phyloP scores from a whole-genome alignment of 169 alveolate species.

The Amoebophrya sp. region DNA sequence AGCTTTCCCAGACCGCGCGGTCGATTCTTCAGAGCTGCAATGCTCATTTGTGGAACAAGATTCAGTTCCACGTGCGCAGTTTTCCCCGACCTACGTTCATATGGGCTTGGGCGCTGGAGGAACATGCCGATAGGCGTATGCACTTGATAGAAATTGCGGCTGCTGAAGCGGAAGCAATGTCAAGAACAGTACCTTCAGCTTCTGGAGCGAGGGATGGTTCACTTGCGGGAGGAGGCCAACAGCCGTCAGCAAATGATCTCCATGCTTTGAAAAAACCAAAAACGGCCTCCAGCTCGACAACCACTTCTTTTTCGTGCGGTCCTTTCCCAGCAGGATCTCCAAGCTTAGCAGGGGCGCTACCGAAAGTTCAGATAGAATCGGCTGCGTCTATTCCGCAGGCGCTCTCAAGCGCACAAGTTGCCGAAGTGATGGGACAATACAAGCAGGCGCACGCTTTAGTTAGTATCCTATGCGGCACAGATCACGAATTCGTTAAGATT shows the following conservation, averaged over 20 bases:
- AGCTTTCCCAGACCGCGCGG: not conserved
- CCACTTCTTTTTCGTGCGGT: too few relatives aligned
- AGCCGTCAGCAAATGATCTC: not conserved
- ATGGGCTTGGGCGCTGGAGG: constrained; percentile 11
- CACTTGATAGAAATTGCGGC: not conserved
- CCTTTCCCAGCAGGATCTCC: too few relatives aligned
- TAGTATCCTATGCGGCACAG: not conserved
- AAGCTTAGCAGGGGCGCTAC: too few relatives aligned
- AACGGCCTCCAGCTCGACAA: not conserved
- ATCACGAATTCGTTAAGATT: not conserved
- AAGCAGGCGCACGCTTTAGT: not conserved
- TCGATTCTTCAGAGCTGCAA: too few relatives aligned
- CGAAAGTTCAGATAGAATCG: too few relatives aligned
- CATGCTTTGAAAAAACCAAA: not conserved
- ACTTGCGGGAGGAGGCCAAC: not conserved
- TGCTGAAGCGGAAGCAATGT: too few relatives aligned
- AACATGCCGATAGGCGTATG: not conserved
- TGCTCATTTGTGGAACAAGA: not conserved
- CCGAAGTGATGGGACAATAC: not conserved
- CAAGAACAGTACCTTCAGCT: too few relatives aligned
- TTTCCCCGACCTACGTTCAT: not conserved
- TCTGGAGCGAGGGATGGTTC: too few relatives aligned
- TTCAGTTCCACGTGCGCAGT: not conserved
- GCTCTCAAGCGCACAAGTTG: not conserved
- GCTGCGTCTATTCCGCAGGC: too few relatives aligned